A percentile compares a stretch with the other conserved stretches of the same genome.
phyloP scores from a whole-genome alignment of 306 rosid genomes.

The Glycine latifolia region DNA sequence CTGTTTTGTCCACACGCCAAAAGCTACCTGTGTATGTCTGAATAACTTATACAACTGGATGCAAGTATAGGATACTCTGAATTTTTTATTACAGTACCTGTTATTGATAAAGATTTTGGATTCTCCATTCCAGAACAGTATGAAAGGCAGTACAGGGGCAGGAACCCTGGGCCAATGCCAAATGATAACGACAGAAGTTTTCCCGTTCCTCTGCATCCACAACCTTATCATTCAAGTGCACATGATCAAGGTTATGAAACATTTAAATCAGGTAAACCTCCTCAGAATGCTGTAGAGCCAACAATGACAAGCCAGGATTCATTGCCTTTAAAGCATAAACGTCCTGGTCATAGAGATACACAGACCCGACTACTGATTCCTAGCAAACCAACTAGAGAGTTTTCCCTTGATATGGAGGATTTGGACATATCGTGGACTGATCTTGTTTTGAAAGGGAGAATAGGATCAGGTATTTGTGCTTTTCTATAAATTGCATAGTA shows the following conservation, averaged over 20 bases:
- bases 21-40: no score
- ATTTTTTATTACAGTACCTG: conserved; percentile 45
- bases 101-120: conserved; percentile 54
- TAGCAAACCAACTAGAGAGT: conserved; percentile 51
- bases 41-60: neutral
- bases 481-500: neutral
- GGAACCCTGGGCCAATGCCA: conserved; percentile 48
- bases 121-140: conserved; percentile 56
- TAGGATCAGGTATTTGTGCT: conserved; percentile 74
- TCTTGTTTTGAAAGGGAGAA: conserved; percentile 76
- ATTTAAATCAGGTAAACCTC: conserved; percentile 52
- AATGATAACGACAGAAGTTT: conserved; percentile 53
- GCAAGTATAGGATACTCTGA: conserved; percentile 24
- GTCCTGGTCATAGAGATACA: conserved; percentile 54
- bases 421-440: conserved; percentile 82
- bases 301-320: conserved; percentile 46
- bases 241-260: conserved; percentile 54
- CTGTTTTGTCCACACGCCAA: no score
- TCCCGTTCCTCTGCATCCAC: conserved; percentile 24
- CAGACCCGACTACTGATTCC: conserved; percentile 52
- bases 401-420: conserved; percentile 66
- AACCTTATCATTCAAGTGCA: conserved; percentile 48
- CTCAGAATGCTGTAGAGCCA: conserved; percentile 49
- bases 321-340: conserved; percentile 46
- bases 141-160: conserved; percentile 48